Percentiles rank a stretch among this genome's conserved stretches.
phyloP scores from a whole-genome alignment of 2,329 filamentous ascomycete genomes.

The Pseudomassariella vexata region DNA sequence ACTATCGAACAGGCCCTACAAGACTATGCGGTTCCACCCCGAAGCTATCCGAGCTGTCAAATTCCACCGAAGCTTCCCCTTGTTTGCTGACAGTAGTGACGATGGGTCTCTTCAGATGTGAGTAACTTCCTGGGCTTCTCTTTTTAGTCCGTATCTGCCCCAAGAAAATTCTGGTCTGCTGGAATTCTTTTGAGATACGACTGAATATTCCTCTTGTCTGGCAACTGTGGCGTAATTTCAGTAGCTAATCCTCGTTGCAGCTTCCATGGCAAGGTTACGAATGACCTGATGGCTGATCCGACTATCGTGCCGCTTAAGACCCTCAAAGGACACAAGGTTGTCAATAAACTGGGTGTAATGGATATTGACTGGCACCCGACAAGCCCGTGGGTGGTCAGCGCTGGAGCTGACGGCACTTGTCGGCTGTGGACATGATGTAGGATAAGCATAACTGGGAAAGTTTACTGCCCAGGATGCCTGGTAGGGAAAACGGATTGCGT shows the following conservation, averaged over 20 bases:
- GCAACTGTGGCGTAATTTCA: too few species aligned
- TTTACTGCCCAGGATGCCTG: conserved; percentile 2
- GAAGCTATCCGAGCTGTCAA: conserved; percentile 86
- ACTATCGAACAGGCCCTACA: conserved; percentile 83
- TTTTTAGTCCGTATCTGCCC: too few species aligned
- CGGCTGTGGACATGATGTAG: conserved; percentile 69
- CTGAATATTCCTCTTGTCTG: too few species aligned
- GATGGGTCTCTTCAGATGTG: conserved; percentile 93
- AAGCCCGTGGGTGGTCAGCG: conserved; percentile 91
- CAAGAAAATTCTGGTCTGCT: too few species aligned
- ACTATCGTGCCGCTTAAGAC: conserved; percentile 96
- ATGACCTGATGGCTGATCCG: conserved; percentile 91
- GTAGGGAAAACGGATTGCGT: conserved; percentile 4
- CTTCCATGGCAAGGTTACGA: conserved; percentile 94
- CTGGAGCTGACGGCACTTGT: conserved; percentile 88
- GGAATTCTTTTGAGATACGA: too few species aligned
- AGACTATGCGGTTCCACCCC: conserved; percentile 90
- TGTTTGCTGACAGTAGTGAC: conserved; percentile 93
- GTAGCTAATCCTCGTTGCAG: too few species aligned
- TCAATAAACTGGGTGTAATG: conserved; percentile 80
- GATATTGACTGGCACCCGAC: conserved; percentile 94
- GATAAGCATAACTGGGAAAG: background rate
- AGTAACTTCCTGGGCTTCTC: too few species aligned
- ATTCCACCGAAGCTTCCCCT: conserved; percentile 73
- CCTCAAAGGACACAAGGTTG: conserved; percentile 81